These are phyloP conservation scores for Blumeria hordei DNA, from an alignment of 2,329 filamentous ascomycete genomes.

Conservation along the genomic window DNA sequence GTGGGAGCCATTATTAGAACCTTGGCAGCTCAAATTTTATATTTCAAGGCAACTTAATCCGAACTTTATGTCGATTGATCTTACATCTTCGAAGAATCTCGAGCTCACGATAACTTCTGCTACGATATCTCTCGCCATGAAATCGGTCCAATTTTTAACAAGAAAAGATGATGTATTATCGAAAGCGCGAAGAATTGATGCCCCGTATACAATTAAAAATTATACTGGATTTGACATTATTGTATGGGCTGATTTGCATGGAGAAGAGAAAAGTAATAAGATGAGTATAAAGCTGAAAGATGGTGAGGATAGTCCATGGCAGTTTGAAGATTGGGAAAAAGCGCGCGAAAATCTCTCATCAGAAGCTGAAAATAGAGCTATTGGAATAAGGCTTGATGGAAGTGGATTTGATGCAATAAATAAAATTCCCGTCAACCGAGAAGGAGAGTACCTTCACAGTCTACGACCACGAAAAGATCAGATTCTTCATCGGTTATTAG, in stretches of 20 bases:
- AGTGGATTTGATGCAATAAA: slow-evolving; percentile 84
- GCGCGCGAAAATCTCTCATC: slow-evolving; percentile 82
- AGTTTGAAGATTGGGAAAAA: slow-evolving; percentile 89
- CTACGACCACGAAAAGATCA: slow-evolving; percentile 70
- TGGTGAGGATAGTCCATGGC: slow-evolving; percentile 81
- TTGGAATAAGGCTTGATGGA: slow-evolving; percentile 66
- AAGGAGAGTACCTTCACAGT: slow-evolving; percentile 78
- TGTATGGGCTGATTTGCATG: slow-evolving; percentile 51
- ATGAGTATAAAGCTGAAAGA: slow-evolving; percentile 59
- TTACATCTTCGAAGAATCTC: slow-evolving; percentile 72
- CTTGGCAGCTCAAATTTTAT: slow-evolving; percentile 85
- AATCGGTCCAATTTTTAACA: slow-evolving; percentile 74
- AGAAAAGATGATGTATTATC: slow-evolving; percentile 77
- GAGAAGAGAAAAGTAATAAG: slow-evolving; percentile 30
- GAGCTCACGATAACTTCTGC: slow-evolving; percentile 85
- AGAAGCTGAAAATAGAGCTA: slow-evolving; percentile 55
- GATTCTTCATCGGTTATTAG: slow-evolving; percentile 68
- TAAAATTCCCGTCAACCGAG: slow-evolving; percentile 74
- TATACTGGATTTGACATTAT: slow-evolving; percentile 83
- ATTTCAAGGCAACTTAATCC: slow-evolving; percentile 55
- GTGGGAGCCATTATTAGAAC: slow-evolving; percentile 90
- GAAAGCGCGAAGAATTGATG: slow-evolving; percentile 75
- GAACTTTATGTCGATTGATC: slow-evolving; percentile 57
- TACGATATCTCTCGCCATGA: slow-evolving; percentile 77
- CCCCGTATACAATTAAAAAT: slow-evolving; percentile 82